A percentile compares a stretch with the other conserved stretches of the same genome.
Evolutionary conservation across 148 eudicot genomes (phyloP).

Genomic region (Hydrangea macrophylla): DNA sequence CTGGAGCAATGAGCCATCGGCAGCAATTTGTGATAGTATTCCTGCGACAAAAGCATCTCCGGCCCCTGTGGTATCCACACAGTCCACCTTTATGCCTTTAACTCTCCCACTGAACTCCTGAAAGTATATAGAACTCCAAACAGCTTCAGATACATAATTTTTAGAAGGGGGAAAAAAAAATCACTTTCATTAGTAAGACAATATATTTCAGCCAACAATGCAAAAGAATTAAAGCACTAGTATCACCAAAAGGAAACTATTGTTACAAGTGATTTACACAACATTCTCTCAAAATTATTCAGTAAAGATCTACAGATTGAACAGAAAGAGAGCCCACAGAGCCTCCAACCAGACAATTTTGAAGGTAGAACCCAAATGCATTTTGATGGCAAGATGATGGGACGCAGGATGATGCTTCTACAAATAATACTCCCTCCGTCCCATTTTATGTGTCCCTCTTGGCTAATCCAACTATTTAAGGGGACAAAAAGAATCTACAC

Average conservation of each 20-base stretch:
- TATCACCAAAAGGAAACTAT: neutral
- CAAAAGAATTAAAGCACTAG: neutral
- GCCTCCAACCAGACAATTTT: conserved; percentile 2
- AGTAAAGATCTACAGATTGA: neutral
- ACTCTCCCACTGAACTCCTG: conserved; percentile 91
- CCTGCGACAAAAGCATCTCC: conserved; percentile 99
- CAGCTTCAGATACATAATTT: conserved; percentile 8
- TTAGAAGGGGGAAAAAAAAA: neutral
- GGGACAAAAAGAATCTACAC: too few relatives aligned
- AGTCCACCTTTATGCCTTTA: conserved; percentile 65
- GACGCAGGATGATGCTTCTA: too few relatives aligned
- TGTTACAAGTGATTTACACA: neutral
- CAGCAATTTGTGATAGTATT: conserved; percentile 64
- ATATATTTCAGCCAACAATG: neutral
- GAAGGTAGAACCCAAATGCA: too few relatives aligned
- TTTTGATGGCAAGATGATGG: too few relatives aligned
- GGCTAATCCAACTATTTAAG: too few relatives aligned
- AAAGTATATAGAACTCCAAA: conserved; percentile 12
- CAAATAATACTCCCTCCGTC: too few relatives aligned
- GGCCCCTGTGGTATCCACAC: conserved; percentile 95
- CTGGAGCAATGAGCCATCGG: conserved; percentile 67
- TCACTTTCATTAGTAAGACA: neutral
- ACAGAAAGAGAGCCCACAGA: too few relatives aligned
- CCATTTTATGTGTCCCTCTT: too few relatives aligned
- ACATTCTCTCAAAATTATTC: neutral